Conservation (phyloP, 352 stramenopile genomes). For the Phytophthora multivora region DNA sequence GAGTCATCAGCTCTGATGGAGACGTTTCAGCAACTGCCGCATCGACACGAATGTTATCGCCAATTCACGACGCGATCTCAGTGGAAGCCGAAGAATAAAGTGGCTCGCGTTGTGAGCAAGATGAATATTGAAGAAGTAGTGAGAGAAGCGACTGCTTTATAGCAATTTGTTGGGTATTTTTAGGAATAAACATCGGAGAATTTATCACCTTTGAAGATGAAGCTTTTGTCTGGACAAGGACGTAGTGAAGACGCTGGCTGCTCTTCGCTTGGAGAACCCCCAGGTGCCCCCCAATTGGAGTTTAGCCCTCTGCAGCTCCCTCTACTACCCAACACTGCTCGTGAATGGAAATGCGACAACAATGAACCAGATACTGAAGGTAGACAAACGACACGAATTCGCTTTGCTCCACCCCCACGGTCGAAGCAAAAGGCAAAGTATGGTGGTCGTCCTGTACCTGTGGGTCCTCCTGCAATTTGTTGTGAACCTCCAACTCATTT, state of each 20-base stretch:
- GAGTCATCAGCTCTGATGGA: background rate
- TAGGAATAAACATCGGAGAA: too few relatives aligned
- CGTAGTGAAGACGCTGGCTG: conserved; percentile 5
- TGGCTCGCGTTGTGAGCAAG: conserved; percentile 11
- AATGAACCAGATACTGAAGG: background rate
- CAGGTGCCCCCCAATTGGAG: background rate
- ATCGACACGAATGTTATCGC: conserved; percentile 64
- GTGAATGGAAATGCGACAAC: background rate
- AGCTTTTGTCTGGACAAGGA: conserved; percentile 1
- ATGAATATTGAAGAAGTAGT: background rate
- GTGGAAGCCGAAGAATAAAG: conserved; percentile 34
- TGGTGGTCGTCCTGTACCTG: background rate
- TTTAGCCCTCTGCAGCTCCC: background rate
- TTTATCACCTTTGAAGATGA: conserved; percentile 1
- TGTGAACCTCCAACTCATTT: background rate
- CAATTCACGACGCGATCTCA: conserved; percentile 47
- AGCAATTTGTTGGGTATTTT: too few relatives aligned
- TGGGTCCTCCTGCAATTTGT: background rate
- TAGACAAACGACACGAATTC: conserved; percentile 29
- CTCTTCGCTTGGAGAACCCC: background rate
- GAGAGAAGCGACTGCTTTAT: conserved; percentile 1
- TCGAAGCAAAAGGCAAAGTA: background rate
- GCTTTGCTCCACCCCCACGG: conserved; percentile 29
- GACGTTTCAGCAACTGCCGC: conserved; percentile 42
- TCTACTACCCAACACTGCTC: conserved; percentile 15